Base-by-base conservation (phyloP, 345 rosid species). In the Populus ilicifolia region DNA sequence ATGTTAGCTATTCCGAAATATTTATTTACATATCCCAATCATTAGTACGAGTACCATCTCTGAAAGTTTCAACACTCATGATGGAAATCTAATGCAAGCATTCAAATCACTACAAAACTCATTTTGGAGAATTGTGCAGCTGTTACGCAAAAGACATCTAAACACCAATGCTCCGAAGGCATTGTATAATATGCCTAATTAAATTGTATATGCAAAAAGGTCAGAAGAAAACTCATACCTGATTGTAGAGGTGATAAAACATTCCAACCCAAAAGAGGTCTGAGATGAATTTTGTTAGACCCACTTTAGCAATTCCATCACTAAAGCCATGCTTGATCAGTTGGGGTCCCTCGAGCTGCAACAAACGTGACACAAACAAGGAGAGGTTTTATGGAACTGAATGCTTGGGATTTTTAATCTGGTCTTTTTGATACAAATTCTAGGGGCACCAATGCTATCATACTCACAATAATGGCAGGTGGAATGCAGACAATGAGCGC, bases 191-290 rank as follows among this genome's bases (percentile, higher is more conserved):
- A 59, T 59, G 64, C 27, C 64, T 59, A 33, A 33, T 33, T 33
- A 59, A 6, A 29, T 72, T 27, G 52, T 7, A 11, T 17, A 43
- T 52, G n/a, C 7, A 64, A 25, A 38, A 74, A 64, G 68, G 76
- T 39, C 25, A 41, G 62, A 0, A 52, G 44, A 39, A 67, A 3
- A 48, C 46, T 64, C 13, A 52, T 74, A 90, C 99, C 99, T 95
- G 99, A 80, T 93, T 95, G 87, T 93, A 95, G 76, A 95, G 98
- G 81, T 95, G 98, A 87, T 93, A 93, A 80, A 95, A 95, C 98
- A 95, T 91, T 76, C 99, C 99, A 44, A 95, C 97, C 99, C 98
- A 95, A 39, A 95, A 93, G 76, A 95, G 99, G 87, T 95, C 97
- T 25, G 98, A 73, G 75, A 93, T 6, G 81, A 95, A 95, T 81